Base-by-base conservation (phyloP, 2,329 filamentous ascomycete species). In the Phialophora tarda region DNA sequence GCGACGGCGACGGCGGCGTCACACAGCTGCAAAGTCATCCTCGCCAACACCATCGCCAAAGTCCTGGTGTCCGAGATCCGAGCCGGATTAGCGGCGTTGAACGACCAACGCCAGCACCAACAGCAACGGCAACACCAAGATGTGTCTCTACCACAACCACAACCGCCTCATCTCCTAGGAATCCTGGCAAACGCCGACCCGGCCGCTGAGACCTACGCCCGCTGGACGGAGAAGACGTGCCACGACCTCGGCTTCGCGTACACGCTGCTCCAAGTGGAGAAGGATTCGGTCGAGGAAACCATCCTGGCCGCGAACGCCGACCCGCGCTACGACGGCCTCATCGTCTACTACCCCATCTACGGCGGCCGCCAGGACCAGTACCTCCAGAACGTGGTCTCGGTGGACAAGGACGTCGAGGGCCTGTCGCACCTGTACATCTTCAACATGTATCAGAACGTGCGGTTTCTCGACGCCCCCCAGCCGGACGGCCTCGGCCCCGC, bases 371-470 rank as follows among this genome's bases (percentile, higher is more conserved):
- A 97, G 79, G 95, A 99, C 80, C 91, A 91, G 78, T 98, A 98
- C 79, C 88, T 99, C 71, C 94, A 98, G 81, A 93, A 97, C 81
- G 92, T 96, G 2, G 93, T 97, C 64, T 89, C 92, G 64, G 85
- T 97, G 51, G 82, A 86, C 78, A 98, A 99, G 80, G 95, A 99
- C 75, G 94, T 99, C 71, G 95, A 99, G 80, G 95, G 95, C 41
- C 87, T 99, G 65, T 92, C 90, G 73, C 94, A 97, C 80, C 89
- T 89, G 76, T 93, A 98, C 81, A 90, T 98, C 76, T 93, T 94
- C 86, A 99, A 99, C 85, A 97, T 99, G 93, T 99, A 98, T 82
- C 91, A 97, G 83, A 99, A 99, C 82, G 88, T 96, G 74, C 92
- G 95, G 71, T 98, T 93, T 82, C 85, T 99, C 64, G 95, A 99